Evolutionary conservation across 768 basidiomycete genomes (phyloP).

Genomic region (Polyporus arcularius): DNA sequence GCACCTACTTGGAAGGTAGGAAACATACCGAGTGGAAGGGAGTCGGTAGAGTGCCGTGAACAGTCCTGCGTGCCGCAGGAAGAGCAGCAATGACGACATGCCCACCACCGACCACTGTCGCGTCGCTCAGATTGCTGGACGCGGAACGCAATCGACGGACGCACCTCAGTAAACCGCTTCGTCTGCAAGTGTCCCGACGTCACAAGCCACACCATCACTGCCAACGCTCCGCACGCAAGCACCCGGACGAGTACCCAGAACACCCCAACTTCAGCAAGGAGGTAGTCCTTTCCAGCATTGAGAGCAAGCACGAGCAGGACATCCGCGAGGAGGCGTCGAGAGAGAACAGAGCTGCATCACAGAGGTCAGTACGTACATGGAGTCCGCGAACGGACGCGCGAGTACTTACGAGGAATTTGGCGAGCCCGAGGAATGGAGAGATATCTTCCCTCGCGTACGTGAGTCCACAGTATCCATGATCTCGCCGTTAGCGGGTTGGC

Average conservation of each 20-base stretch:
- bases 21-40: conserved; percentile 61
- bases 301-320: conserved; percentile 62
- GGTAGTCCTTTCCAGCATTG: conserved; percentile 65
- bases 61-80: conserved; percentile 67
- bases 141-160: conserved; percentile 22
- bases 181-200: conserved; percentile 54
- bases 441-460: conserved; percentile 38
- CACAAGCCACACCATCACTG: conserved; percentile 61
- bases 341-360: conserved; percentile 44
- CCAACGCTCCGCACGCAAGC: conserved; percentile 70
- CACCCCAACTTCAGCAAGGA: conserved; percentile 67
- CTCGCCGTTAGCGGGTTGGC: background rate
- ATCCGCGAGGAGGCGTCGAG: conserved; percentile 61
- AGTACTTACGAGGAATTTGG: conserved; percentile 21
- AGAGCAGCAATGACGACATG: conserved; percentile 58
- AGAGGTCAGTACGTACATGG: conserved; percentile 19
- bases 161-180: conserved; percentile 60
- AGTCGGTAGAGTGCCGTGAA: conserved; percentile 70
- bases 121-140: background rate
- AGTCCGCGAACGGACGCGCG: conserved; percentile 4
- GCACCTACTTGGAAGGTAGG: background rate
- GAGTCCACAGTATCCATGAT: conserved; percentile 33
- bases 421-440: conserved; percentile 27
- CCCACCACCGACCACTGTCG: conserved; percentile 73
- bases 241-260: conserved; percentile 79